phyloP scores from a whole-genome alignment of 2,329 filamentous ascomycete species.

The Penicillium sp. region DNA sequence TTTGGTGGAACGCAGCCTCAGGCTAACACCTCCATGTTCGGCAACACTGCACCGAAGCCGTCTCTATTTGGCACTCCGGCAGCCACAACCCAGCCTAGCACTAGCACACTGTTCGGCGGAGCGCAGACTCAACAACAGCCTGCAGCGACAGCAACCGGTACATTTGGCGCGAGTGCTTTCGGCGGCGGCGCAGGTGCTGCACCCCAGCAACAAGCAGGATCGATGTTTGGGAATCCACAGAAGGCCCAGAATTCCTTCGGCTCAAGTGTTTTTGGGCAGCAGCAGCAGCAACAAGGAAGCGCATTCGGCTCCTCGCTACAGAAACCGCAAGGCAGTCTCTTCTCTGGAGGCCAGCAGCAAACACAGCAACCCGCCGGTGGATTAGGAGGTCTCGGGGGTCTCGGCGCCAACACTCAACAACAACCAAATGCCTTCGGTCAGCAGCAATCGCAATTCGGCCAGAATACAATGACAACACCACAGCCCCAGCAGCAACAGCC shows the following conservation, averaged over 20 bases:
- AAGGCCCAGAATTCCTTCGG: conserved; percentile 13
- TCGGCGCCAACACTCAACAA: conserved; percentile 29
- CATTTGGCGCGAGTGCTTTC: conserved; percentile 20
- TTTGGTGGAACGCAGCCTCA: conserved; percentile 33
- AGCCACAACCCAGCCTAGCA: conserved; percentile 23
- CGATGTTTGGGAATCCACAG: conserved; percentile 29
- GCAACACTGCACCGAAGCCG: conserved; percentile 33
- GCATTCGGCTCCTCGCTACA: conserved; percentile 29
- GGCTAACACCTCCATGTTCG: conserved; percentile 24
- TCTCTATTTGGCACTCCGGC: conserved; percentile 40
- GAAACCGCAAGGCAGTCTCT: conserved; percentile 26
- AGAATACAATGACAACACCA: conserved; percentile 38
- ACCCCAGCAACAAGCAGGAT: conserved; percentile 32
- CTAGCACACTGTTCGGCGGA: conserved; percentile 34
- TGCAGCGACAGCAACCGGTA: conserved; percentile 17
- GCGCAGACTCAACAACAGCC: conserved; percentile 26
- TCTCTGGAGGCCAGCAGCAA: conserved; percentile 26
- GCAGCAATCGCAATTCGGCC: conserved; percentile 44
- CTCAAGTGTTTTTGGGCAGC: conserved; percentile 19
- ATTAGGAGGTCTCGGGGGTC: conserved; percentile 40
- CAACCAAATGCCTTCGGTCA: conserved; percentile 28
- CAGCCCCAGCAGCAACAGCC: conserved; percentile 23
- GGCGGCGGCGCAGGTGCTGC: conserved; percentile 24
- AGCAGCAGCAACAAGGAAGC: conserved; percentile 22
- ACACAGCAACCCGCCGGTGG: conserved; percentile 24